Base-by-base conservation (phyloP, 2,329 filamentous ascomycete species). In the Colletotrichum sp. region DNA sequence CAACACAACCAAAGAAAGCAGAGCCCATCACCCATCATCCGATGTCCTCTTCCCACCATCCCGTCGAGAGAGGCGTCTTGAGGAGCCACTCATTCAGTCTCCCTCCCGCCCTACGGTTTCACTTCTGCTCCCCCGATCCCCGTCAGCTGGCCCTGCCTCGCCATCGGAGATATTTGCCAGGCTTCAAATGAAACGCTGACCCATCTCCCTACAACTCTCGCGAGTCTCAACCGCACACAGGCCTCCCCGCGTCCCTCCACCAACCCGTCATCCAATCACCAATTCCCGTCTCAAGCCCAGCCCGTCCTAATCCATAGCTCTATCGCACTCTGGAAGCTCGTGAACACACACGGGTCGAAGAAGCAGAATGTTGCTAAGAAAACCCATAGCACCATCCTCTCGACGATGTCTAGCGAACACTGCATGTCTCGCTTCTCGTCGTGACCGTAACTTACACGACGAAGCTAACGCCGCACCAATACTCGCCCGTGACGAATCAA, bases 151-250 rank as follows among this genome's bases (percentile, higher is more conserved):
- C 73, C 64, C 57, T 73, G 26, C 63, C 39, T 49, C 55, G n/a
- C 57, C 24, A 66, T 59, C 59, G 68, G 72, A 60, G 59, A 63
- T 59, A 71, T 63, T 69, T 24, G 36, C 57, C 73, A 76, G 44
- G 57, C 57, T 73, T 73, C 34, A 57, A 73, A 68, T 76, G 73
- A 76, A 73, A 73, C 73, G 70, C 57, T 65, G 44, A 16, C 64
- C 73, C 73, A 32, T 73, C 34, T 34, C 39, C 49, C 44, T 67
- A 70, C 28, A 57, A 44, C 64, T 72, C 59, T 64, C 28, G 32
- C 44, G n/a, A 74, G 71, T 59, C 57, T 73, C 63, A 65, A 59
- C 57, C 30, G 36, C 59, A 63, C 44, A 32, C 64, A 64, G 66
- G 71, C 67, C 44, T 76, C 57, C 44, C 57, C 66, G 49, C 57